Conservation (phyloP, 768 basidiomycete species). For the Boletus pseudopeckii region DNA sequence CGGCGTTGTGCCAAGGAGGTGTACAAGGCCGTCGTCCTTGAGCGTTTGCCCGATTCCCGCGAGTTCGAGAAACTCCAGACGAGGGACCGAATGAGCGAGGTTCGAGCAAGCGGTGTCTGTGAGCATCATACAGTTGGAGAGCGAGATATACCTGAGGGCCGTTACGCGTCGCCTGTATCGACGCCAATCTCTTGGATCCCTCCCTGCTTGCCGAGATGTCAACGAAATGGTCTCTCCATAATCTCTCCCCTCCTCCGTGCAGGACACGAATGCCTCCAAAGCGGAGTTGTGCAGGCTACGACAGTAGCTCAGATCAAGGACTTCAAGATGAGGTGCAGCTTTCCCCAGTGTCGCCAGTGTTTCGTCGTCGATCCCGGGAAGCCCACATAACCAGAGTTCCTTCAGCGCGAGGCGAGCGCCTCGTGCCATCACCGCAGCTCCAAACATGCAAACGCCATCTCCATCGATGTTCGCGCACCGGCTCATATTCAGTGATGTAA, state of each 20-base stretch:
- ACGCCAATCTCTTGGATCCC: slow-evolving; percentile 47
- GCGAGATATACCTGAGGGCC: slow-evolving; percentile 63
- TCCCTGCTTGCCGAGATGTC: slow-evolving; percentile 61
- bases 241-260: slow-evolving; percentile 30
- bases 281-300: slow-evolving; percentile 71
- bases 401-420: slow-evolving; percentile 52
- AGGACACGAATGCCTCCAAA: slow-evolving; percentile 67
- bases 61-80: slow-evolving; percentile 74
- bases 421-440: slow-evolving; percentile 41
- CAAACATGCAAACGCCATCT: slow-evolving; percentile 53
- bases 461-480: slow-evolving; percentile 69
- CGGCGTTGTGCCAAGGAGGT: slow-evolving; percentile 66
- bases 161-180: slow-evolving; percentile 62
- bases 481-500: slow-evolving; percentile 64
- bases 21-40: slow-evolving; percentile 69
- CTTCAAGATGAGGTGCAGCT: slow-evolving; percentile 68
- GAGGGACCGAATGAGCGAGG: slow-evolving; percentile 65
- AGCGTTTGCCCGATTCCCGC: slow-evolving; percentile 70
- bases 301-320: slow-evolving; percentile 76
- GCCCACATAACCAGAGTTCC: slow-evolving; percentile 63
- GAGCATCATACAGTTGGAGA: slow-evolving; percentile 68
- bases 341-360: slow-evolving; percentile 65
- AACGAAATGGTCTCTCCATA: slow-evolving; percentile 46
- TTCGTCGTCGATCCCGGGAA: slow-evolving; percentile 57
- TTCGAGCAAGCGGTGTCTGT: slow-evolving; percentile 75